Evolutionary conservation across 805 yeast genomes (phyloP), one percentile per base, ranked within the genome.

Genomic region (Myxozyma sirexii): DNA sequence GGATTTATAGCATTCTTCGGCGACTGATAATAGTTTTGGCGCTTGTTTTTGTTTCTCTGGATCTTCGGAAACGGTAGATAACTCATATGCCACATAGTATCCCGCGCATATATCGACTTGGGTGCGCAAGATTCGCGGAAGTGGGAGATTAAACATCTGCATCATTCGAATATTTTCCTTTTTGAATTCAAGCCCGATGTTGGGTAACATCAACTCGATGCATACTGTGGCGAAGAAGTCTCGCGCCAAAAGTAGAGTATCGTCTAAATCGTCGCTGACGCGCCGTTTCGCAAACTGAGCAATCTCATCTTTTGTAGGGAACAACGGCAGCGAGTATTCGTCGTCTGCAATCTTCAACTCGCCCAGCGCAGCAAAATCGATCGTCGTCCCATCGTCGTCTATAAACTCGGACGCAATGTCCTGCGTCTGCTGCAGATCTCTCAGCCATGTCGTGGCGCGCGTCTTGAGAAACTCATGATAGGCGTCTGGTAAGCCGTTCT

Each of bases 31-130:
- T 43, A 59, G 57, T 26, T 42, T 55, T 6, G 84, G 69, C 84
- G 88, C 0, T 91, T 92, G 63, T 84, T 71, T 19, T 8, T 13
- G 41, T 13, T 47, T 23, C 29, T 37, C 38, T 12, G 19, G 33
- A 29, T 29, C 33, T 29, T 29, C 48, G 26, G 60, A 38, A 43
- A n/a, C 19, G 15, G 35, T 23, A 12, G 57, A 42, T 4, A 46
- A 21, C 19, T 61, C 63, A 49, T 58, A 58, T 24, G 56, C 58
- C n/a, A 42, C 21, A 38, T 35, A 61, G 55, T 61, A 61, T 17
- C 56, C 59, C 26, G 65, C 23, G 19, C 60, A 55, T 38, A 61
- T 58, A 33, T 61, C 65, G 41, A 61, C 62, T 41, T 57, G 49
- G 15, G 62, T 41, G 24, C 65, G 65, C 2, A 61, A 29, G 17